These are phyloP conservation scores for Camptophora hylomeconis DNA, from an alignment of 2,329 filamentous ascomycete species.

Conservation along the genomic window DNA sequence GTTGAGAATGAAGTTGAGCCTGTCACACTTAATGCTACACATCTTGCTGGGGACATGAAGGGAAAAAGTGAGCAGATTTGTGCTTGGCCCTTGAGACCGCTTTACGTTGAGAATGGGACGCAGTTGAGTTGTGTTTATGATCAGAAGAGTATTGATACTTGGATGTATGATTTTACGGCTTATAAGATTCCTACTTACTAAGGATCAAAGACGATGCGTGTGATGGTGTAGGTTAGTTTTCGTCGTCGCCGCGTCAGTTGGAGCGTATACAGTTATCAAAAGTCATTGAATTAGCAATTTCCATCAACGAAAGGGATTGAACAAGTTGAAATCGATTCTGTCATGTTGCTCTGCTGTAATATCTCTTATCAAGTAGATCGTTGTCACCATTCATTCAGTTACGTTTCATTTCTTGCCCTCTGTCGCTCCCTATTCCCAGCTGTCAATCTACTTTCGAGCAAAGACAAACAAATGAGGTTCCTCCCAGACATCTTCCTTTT, in stretches of 20 bases:
- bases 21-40: conserved; percentile 30
- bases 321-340: no score
- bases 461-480: conserved; percentile 2
- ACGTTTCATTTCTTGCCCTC: no score
- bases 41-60: conserved; percentile 14
- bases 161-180: conserved; percentile 27
- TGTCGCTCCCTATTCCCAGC: no score
- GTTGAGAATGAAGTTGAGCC: conserved; percentile 38
- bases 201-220: no score
- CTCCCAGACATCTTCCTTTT: conserved; percentile 1
- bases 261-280: no score
- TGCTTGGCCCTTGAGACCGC: conserved; percentile 22
- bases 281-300: no score
- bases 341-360: no score
- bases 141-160: conserved; percentile 26
- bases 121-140: conserved; percentile 28
- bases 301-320: no score
- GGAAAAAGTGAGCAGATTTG: conserved; percentile 24
- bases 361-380: no score
- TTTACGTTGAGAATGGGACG: conserved; percentile 21
- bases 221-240: no score
- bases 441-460: conserved; percentile 1
- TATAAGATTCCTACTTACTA: conserved; percentile 29
- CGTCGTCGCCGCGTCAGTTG: no score
- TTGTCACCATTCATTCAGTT: no score